Conservation (phyloP, 2,329 filamentous ascomycete genomes). For the Colletotrichum kahawae region DNA sequence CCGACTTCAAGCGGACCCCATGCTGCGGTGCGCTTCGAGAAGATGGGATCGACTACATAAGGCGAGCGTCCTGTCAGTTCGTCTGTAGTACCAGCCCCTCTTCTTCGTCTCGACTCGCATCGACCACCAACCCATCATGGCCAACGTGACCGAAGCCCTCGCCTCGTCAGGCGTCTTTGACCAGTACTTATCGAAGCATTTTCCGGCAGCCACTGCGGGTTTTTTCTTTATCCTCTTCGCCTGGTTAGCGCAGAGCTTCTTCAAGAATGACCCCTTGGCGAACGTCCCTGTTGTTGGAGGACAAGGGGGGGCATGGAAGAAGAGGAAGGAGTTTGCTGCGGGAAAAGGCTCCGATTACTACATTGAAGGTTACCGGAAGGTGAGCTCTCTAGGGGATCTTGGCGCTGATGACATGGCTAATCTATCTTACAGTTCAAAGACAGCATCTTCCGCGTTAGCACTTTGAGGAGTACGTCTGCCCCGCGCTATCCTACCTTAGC, state of each 20-base stretch:
- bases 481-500: background rate
- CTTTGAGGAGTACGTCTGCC: constrained; percentile 23
- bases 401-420: background rate
- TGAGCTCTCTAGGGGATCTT: background rate
- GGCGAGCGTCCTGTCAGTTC: background rate
- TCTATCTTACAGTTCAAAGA: constrained; percentile 32
- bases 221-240: background rate
- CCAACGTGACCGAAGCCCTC: background rate
- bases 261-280: constrained; percentile 8
- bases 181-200: background rate
- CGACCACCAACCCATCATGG: background rate
- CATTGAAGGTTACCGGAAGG: constrained; percentile 10
- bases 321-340: background rate
- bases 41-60: background rate
- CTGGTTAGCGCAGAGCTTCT: constrained; percentile 3
- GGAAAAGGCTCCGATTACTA: background rate
- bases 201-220: background rate
- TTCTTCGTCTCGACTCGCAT: background rate
- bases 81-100: background rate
- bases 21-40: background rate
- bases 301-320: background rate
- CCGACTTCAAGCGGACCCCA: background rate
- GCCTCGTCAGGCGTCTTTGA: background rate
- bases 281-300: background rate
- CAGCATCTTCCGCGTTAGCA: constrained; percentile 33